Evolutionary conservation across 176 grass and related monocot species (phyloP).

Genomic region (Phoenix dactylifera): DNA sequence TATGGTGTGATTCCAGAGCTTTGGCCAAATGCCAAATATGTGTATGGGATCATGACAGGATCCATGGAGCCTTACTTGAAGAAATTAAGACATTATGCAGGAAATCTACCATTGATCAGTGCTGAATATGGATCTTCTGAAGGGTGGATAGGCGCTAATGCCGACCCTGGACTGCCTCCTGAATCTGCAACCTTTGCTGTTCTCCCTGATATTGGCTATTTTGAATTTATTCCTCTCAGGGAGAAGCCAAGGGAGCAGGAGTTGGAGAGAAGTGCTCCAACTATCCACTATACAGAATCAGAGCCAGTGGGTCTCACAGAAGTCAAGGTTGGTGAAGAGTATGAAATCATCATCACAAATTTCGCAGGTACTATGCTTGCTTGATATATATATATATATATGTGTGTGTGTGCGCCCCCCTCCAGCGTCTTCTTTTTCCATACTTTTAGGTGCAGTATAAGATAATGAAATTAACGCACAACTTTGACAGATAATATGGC

Average conservation of each 20-base stretch:
- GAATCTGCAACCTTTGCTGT: constrained; percentile 63
- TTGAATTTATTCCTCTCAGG: constrained; percentile 76
- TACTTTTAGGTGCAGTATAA: too few species aligned
- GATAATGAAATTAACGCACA: too few species aligned
- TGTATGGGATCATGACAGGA: constrained; percentile 87
- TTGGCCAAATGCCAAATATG: constrained; percentile 73
- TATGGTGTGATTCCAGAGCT: constrained; percentile 84
- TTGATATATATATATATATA: too few species aligned
- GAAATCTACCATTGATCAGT: constrained; percentile 53
- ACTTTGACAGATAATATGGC: too few species aligned
- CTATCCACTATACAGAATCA: constrained; percentile 23
- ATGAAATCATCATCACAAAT: constrained; percentile 78
- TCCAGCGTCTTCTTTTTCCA: too few species aligned
- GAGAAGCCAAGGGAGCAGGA: neutral
- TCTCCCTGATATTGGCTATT: constrained; percentile 80
- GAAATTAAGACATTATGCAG: constrained; percentile 85
- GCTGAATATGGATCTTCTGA: constrained; percentile 84
- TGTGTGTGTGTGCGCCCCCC: too few species aligned
- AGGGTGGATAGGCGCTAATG: constrained; percentile 68
- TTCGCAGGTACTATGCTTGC: constrained; percentile 57
- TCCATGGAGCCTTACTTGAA: constrained; percentile 84
- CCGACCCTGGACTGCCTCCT: constrained; percentile 47
- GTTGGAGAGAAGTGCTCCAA: neutral
- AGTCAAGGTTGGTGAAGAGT: constrained; percentile 61
- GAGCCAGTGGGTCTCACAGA: constrained; percentile 66